Conservation (phyloP, 805 yeast genomes). For the Candida hispaniensis region DNA sequence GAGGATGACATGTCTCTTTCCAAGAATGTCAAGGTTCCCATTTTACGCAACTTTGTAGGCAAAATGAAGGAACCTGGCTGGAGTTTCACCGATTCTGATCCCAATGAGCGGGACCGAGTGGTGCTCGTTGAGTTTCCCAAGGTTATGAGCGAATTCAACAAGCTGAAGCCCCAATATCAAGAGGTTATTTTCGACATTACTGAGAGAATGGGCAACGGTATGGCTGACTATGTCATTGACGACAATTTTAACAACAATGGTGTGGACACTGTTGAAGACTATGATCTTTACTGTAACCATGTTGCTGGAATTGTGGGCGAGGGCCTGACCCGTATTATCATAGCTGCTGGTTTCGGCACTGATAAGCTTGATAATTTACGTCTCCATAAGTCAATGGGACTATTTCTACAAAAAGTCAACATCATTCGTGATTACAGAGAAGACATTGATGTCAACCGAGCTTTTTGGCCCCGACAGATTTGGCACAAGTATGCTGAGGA, state of each 20-base stretch:
- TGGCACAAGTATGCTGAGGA: conserved; percentile 70
- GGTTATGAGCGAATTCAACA: conserved; percentile 60
- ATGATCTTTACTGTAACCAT: conserved; percentile 86
- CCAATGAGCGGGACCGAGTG: conserved; percentile 67
- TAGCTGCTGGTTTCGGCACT: conserved; percentile 62
- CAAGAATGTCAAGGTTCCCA: conserved; percentile 58
- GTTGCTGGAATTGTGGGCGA: conserved; percentile 98
- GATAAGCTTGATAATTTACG: conserved; percentile 42
- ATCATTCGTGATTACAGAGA: conserved; percentile 92
- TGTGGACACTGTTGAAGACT: conserved; percentile 65
- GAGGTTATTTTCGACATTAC: conserved; percentile 70
- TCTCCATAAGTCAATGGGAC: conserved; percentile 79
- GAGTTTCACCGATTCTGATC: conserved; percentile 64
- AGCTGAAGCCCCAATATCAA: conserved; percentile 64
- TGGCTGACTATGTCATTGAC: conserved; percentile 84
- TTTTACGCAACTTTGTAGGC: conserved; percentile 56
- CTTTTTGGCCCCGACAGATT: conserved; percentile 92
- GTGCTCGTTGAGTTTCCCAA: conserved; percentile 72
- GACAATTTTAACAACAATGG: conserved; percentile 72
- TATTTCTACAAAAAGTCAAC: conserved; percentile 89
- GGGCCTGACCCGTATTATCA: conserved; percentile 76
- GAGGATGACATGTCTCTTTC: conserved; percentile 92
- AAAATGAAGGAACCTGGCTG: conserved; percentile 59
- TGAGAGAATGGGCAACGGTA: conserved; percentile 86
- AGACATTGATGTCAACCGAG: conserved; percentile 81